Conservation (phyloP, 2,329 filamentous ascomycete genomes). For the Parafenestella ontariensis region DNA sequence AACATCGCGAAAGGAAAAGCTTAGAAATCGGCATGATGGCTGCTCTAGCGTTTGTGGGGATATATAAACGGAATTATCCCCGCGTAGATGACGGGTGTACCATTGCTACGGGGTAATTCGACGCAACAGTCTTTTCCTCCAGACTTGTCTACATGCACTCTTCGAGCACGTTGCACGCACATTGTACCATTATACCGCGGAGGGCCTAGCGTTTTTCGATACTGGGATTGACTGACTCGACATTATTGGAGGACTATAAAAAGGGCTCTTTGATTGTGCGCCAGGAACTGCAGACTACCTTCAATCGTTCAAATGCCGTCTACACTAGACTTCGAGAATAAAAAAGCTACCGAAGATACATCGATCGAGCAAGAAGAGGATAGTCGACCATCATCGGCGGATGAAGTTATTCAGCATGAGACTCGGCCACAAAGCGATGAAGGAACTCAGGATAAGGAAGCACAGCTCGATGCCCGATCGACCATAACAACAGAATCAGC, state of each 20-base stretch:
- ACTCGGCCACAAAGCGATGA: slow-evolving; percentile 6
- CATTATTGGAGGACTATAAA: neutral
- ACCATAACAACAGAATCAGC: slow-evolving; percentile 30
- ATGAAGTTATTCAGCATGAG: slow-evolving; percentile 1
- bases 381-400: slow-evolving; percentile 18
- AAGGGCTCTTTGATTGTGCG: too few relatives aligned
- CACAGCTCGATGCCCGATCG: slow-evolving; percentile 26
- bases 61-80: slow-evolving; percentile 3
- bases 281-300: neutral
- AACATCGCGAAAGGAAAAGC: slow-evolving; percentile 16
- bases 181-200: neutral
- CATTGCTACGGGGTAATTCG: neutral
- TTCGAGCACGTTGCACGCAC: neutral
- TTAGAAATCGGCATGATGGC: slow-evolving; percentile 34
- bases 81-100: neutral
- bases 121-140: neutral
- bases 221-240: slow-evolving; percentile 6
- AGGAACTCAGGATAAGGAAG: slow-evolving; percentile 18
- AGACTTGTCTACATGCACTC: neutral
- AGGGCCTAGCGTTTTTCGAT: slow-evolving; percentile 1
- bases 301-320: slow-evolving; percentile 14
- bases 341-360: slow-evolving; percentile 17
- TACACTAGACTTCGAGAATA: slow-evolving; percentile 21
- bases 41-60: slow-evolving; percentile 4
- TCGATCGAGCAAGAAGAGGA: slow-evolving; percentile 21